Percentiles rank a stretch among this genome's conserved stretches.
Conservation (phyloP, 805 yeast species). For the Groenewaldozyma salmanticensis region DNA sequence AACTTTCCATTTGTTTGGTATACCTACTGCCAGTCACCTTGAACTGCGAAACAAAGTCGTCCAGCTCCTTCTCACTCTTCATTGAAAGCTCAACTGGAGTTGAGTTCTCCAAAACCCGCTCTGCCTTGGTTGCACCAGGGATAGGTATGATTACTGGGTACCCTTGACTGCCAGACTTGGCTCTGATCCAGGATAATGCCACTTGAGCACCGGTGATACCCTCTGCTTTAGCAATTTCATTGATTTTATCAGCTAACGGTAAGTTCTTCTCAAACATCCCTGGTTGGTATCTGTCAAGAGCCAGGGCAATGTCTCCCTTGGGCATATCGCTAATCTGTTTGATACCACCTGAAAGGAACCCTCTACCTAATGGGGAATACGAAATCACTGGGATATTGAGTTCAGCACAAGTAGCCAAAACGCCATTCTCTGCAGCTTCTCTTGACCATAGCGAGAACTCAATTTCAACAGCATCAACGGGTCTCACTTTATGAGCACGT, state of each 20-base stretch:
- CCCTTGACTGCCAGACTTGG: constrained; percentile 28
- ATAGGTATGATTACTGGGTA: constrained; percentile 61
- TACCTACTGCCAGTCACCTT: neutral
- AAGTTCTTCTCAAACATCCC: constrained; percentile 50
- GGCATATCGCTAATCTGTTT: constrained; percentile 40
- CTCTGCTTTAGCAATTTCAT: constrained; percentile 38
- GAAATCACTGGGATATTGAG: constrained; percentile 58
- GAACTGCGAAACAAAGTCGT: neutral
- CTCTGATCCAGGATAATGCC: constrained; percentile 57
- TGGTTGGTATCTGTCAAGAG: constrained; percentile 47
- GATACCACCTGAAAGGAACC: constrained; percentile 58
- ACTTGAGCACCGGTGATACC: constrained; percentile 53
- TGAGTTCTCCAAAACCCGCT: neutral
- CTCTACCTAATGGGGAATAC: constrained; percentile 79
- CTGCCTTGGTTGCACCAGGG: constrained; percentile 46
- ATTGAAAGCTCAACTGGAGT: neutral
- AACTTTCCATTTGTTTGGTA: too few species aligned
- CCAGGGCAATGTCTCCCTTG: constrained; percentile 44
- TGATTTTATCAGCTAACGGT: constrained; percentile 38
- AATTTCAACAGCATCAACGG: constrained; percentile 61
- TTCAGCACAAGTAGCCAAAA: constrained; percentile 49
- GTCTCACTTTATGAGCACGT: constrained; percentile 45
- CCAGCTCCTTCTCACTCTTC: neutral
- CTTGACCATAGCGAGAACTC: constrained; percentile 68
- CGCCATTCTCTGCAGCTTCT: constrained; percentile 53